A percentile compares a stretch with the other conserved stretches of the same genome.
Evolutionary conservation across 2,329 filamentous ascomycete species (phyloP).

Genomic region (Colletotrichum melonis): DNA sequence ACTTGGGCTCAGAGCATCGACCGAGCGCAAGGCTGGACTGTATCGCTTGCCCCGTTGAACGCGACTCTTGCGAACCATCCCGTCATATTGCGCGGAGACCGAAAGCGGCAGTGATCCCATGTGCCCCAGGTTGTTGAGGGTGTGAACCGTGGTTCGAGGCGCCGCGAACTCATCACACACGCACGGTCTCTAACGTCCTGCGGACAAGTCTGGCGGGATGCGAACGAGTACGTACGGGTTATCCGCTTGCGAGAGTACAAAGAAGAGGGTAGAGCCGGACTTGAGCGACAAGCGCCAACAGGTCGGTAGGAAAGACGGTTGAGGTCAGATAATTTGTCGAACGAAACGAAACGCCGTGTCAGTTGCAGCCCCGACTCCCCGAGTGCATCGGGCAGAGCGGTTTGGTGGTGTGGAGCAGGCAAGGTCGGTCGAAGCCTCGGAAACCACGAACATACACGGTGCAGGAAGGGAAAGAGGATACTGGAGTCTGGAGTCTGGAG

Average conservation of each 20-base stretch:
- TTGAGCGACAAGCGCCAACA: not conserved
- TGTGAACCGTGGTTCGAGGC: conserved; percentile 1
- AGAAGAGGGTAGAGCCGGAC: not conserved
- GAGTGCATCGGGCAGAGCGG: conserved; percentile 8
- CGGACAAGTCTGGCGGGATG: not conserved
- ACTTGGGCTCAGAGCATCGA: not conserved
- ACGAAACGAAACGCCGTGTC: conserved; percentile 27
- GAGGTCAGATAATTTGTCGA: conserved; percentile 15
- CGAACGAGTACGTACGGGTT: conserved; percentile 9
- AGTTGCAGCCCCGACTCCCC: conserved; percentile 18
- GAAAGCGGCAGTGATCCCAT: not conserved
- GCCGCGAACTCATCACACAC: not conserved
- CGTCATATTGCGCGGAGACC: not conserved
- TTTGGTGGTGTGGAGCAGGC: conserved; percentile 9
- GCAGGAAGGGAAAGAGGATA: not conserved
- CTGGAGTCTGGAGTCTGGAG: not conserved
- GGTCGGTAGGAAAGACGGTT: not conserved
- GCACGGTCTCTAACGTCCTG: not conserved
- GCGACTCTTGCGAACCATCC: not conserved
- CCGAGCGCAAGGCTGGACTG: not conserved
- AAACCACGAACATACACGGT: not conserved
- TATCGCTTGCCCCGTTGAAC: not conserved
- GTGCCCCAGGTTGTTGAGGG: not conserved
- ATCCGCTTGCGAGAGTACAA: not conserved
- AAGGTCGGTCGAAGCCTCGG: not conserved